phyloP scores from a whole-genome alignment of 1,284 basidiomycete genomes.

The Schizophyllum commune region DNA sequence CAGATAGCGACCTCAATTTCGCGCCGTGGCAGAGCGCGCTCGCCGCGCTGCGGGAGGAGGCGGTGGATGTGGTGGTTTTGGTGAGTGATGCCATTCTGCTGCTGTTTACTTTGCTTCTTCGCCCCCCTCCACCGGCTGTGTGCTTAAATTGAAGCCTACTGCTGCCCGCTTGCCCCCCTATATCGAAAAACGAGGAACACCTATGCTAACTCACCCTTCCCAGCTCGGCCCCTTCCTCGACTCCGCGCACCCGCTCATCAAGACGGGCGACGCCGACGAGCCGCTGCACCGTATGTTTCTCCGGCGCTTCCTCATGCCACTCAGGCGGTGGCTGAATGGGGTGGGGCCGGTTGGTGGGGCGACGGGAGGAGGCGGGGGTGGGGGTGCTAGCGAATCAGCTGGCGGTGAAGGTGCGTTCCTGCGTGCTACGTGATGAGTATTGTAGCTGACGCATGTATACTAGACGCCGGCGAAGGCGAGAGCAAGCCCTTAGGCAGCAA shows the following conservation, averaged over 20 bases:
- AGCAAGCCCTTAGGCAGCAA: conserved; percentile 23
- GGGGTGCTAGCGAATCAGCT: neutral
- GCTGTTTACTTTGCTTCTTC: neutral
- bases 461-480: too few species aligned
- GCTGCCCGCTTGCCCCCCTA: too few species aligned
- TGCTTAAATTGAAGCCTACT: too few species aligned
- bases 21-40: conserved; percentile 61
- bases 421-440: too few species aligned
- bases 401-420: neutral
- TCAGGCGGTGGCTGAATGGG: conserved; percentile 50
- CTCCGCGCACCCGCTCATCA: conserved; percentile 63
- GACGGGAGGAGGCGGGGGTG: too few species aligned
- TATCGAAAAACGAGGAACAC: too few species aligned
- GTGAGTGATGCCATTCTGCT: conserved; percentile 35
- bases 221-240: conserved; percentile 92
- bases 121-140: too few species aligned
- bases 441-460: too few species aligned
- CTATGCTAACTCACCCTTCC: conserved; percentile 3
- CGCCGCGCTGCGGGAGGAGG: conserved; percentile 44
- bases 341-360: neutral
- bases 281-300: conserved; percentile 68
- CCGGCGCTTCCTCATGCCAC: conserved; percentile 50
- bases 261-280: conserved; percentile 60
- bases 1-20: conserved; percentile 71
- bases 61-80: conserved; percentile 75